Evolutionary conservation across 169 alveolate genomes (phyloP).

Genomic region (Cryptosporidium andersoni): DNA sequence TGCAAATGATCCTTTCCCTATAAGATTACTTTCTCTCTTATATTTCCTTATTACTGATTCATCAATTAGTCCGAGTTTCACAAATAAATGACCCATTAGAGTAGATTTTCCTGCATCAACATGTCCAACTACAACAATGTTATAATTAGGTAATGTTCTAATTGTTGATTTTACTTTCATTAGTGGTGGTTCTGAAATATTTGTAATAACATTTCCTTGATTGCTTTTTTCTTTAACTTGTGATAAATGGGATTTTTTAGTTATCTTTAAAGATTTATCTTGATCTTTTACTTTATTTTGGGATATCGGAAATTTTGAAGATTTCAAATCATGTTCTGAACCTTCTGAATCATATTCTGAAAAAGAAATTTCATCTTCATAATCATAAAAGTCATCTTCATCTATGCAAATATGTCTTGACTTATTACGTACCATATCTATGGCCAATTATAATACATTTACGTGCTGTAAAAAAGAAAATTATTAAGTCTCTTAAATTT

Average conservation of each 20-base stretch:
- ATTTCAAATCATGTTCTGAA: background rate
- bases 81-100: conserved; percentile 89
- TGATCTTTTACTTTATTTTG: too few species aligned
- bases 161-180: background rate
- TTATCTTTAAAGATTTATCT: too few species aligned
- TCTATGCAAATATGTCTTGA: conserved; percentile 34
- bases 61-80: conserved; percentile 82
- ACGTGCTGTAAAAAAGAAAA: background rate
- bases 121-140: conserved; percentile 93
- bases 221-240: background rate
- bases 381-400: conserved; percentile 65
- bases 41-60: conserved; percentile 82
- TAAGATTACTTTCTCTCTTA: conserved; percentile 77
- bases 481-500: too few species aligned
- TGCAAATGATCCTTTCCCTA: conserved; percentile 76
- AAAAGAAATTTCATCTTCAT: conserved; percentile 1
- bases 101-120: conserved; percentile 96
- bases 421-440: conserved; percentile 16
- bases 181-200: background rate
- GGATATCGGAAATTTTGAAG: too few species aligned
- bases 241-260: too few species aligned
- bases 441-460: background rate
- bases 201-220: background rate
- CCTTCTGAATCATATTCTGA: conserved; percentile 1
- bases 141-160: conserved; percentile 17